Evolutionary conservation across 306 rosid genomes (phyloP).

Genomic region (Senna siamea): DNA sequence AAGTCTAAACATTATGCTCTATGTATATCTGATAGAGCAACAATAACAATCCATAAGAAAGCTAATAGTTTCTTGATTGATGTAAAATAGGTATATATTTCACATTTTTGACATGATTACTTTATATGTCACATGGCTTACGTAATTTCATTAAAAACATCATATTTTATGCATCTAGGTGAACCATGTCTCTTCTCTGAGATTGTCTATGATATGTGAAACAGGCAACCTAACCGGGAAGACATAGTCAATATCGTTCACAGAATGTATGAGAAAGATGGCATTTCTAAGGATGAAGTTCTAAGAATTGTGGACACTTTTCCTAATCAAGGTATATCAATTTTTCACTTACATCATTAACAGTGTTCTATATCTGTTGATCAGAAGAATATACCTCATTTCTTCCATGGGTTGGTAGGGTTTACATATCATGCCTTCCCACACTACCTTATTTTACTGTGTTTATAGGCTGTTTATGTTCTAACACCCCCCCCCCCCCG

Average conservation of each 20-base stretch:
- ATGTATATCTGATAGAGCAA: background rate
- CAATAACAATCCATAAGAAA: background rate
- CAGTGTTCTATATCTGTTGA: constrained; percentile 8
- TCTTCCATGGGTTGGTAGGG: background rate
- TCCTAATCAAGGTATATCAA: constrained; percentile 82
- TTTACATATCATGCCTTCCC: constrained; percentile 22
- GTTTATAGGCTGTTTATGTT: constrained; percentile 5
- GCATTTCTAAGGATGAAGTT: constrained; percentile 77
- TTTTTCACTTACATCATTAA: constrained; percentile 18
- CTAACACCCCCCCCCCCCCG: too few species aligned
- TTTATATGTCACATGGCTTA: constrained; percentile 23
- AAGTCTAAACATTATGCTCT: background rate
- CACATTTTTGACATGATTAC: constrained; percentile 3
- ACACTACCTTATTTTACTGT: constrained; percentile 24
- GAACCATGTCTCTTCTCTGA: constrained; percentile 39
- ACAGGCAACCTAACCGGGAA: constrained; percentile 91
- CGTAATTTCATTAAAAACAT: constrained; percentile 19
- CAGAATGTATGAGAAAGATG: constrained; percentile 90
- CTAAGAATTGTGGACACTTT: constrained; percentile 64
- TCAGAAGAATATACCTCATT: constrained; percentile 17
- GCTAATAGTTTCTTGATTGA: constrained; percentile 25
- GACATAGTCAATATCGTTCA: constrained; percentile 88
- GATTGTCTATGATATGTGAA: constrained; percentile 46
- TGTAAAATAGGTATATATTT: constrained; percentile 7
- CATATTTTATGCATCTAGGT: constrained; percentile 32